A percentile compares a stretch with the other conserved stretches of the same genome.
Evolutionary conservation across 169 alveolate genomes (phyloP).

Genomic region (Babesia ovis): DNA sequence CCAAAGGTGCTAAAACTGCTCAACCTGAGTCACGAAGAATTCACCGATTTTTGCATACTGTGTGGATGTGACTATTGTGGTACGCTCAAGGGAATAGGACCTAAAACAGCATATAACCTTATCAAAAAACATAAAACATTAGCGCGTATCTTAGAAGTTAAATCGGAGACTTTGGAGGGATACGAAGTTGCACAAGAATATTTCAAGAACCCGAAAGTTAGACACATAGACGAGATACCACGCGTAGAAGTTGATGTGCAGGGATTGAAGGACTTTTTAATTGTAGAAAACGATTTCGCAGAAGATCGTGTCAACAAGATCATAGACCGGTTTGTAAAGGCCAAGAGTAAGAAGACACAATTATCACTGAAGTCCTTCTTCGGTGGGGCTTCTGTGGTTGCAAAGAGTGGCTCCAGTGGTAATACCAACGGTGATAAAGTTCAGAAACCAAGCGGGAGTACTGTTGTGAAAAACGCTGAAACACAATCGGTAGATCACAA

Average conservation of each 20-base stretch:
- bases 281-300: conserved; percentile 77
- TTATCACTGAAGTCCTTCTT: conserved; percentile 54
- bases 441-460: no score
- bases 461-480: no score
- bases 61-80: conserved; percentile 98
- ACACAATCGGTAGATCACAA: not conserved
- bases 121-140: conserved; percentile 86
- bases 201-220: conserved; percentile 76
- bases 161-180: conserved; percentile 74
- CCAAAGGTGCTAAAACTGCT: conserved; percentile 78
- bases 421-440: no score
- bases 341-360: conserved; percentile 67
- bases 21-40: conserved; percentile 87
- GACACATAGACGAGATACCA: conserved; percentile 54
- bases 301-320: conserved; percentile 78
- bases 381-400: conserved; percentile 1
- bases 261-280: conserved; percentile 78
- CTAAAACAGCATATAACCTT: conserved; percentile 92
- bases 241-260: conserved; percentile 77
- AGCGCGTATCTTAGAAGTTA: conserved; percentile 83
- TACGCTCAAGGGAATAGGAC: conserved; percentile 93
- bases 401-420: no score
- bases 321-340: conserved; percentile 68
- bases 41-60: conserved; percentile 95
- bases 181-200: conserved; percentile 79